phyloP scores from a whole-genome alignment of 2,329 filamentous ascomycete species.

The Microsporum audouinii region DNA sequence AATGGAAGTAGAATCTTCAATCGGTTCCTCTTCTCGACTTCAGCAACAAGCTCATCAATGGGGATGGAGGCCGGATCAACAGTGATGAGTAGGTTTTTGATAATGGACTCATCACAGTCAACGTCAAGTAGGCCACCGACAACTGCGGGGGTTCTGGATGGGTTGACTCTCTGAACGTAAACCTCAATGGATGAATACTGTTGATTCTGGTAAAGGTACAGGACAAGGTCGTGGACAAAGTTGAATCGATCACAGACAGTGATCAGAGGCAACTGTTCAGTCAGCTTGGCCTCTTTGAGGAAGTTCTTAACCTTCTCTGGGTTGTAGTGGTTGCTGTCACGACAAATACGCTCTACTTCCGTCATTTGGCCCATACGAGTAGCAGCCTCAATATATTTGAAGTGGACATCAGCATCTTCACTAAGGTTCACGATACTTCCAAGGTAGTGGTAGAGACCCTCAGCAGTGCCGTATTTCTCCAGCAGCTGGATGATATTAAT shows the following conservation, averaged over 20 bases:
- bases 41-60: slow-evolving; percentile 83
- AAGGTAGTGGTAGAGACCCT: slow-evolving; percentile 96
- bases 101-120: slow-evolving; percentile 91
- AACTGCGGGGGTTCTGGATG: slow-evolving; percentile 77
- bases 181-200: slow-evolving; percentile 98
- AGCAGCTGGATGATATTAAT: slow-evolving; percentile 81
- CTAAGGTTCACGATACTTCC: slow-evolving; percentile 96
- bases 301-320: slow-evolving; percentile 98
- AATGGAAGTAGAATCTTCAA: slow-evolving; percentile 93
- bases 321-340: slow-evolving; percentile 83
- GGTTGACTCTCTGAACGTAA: slow-evolving; percentile 95
- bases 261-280: slow-evolving; percentile 89
- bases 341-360: slow-evolving; percentile 93
- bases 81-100: slow-evolving; percentile 78
- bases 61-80: slow-evolving; percentile 77
- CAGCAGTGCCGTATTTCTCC: slow-evolving; percentile 93
- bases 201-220: slow-evolving; percentile 97
- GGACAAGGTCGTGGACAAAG: slow-evolving; percentile 90
- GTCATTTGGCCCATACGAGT: slow-evolving; percentile 87
- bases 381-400: slow-evolving; percentile 98
- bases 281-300: slow-evolving; percentile 86
- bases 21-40: slow-evolving; percentile 92
- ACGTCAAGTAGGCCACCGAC: slow-evolving; percentile 90
- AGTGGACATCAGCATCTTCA: slow-evolving; percentile 88
- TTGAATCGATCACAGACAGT: slow-evolving; percentile 99